These are phyloP conservation scores for Zanthoxylum bungeanum DNA, from an alignment of 345 rosid species.

Conservation along the genomic window DNA sequence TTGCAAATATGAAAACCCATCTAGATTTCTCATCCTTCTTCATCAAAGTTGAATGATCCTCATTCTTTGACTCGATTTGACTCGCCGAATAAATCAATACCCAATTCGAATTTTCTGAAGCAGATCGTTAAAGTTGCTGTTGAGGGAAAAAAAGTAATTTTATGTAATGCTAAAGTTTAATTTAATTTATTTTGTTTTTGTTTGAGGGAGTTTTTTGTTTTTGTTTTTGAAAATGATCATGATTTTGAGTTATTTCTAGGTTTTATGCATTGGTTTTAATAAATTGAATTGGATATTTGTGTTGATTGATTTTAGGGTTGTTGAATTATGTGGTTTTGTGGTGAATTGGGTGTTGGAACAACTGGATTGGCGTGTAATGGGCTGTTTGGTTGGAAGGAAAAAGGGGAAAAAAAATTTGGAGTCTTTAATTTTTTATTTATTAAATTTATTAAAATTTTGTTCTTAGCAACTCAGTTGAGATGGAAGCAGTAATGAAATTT, in stretches of 20 bases:
- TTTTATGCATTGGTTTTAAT: not conserved
- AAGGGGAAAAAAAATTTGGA: not conserved
- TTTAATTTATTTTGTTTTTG: no score
- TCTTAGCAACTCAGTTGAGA: not conserved
- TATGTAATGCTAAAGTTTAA: not conserved
- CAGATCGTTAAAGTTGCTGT: conserved; percentile 34
- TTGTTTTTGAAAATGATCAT: not conserved
- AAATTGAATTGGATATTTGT: not conserved
- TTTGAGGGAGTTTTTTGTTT: not conserved
- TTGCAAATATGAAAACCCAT: conserved; percentile 29
- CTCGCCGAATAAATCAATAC: conserved; percentile 28
- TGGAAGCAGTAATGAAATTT: not conserved
- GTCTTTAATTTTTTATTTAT: not conserved
- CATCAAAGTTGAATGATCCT: conserved; percentile 17
- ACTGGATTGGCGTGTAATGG: not conserved
- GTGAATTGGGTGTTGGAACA: not conserved
- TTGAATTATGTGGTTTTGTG: conserved; percentile 12
- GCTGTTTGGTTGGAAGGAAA: not conserved
- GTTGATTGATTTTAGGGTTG: conserved; percentile 11
- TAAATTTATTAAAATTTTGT: not conserved
- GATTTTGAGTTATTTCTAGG: not conserved
- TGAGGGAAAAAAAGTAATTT: conserved; percentile 49
- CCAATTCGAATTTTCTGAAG: conserved; percentile 26
- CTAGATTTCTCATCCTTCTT: conserved; percentile 6
- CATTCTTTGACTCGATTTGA: conserved; percentile 18